phyloP scores from a whole-genome alignment of 2,329 filamentous ascomycete genomes.

The Talaromyces sp. region DNA sequence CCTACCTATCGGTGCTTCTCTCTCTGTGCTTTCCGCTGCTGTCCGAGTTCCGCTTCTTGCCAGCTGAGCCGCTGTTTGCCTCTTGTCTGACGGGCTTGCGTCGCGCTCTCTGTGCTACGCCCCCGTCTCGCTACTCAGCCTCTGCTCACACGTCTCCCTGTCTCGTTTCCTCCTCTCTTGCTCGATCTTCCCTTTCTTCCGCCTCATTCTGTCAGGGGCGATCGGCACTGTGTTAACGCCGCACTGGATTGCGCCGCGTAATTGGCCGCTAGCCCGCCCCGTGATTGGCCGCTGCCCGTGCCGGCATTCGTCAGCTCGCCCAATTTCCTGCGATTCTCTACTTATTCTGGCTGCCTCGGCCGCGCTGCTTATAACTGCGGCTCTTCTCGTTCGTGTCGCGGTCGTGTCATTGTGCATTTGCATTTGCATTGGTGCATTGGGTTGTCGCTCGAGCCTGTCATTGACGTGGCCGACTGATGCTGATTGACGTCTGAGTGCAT shows the following conservation, averaged over 20 bases:
- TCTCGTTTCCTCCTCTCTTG: background rate
- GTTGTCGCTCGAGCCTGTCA: background rate
- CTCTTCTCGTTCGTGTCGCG: background rate
- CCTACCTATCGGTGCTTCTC: too few relatives aligned
- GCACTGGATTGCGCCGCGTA: conserved; percentile 8
- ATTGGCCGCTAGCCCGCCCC: conserved; percentile 5
- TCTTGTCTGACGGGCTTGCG: background rate
- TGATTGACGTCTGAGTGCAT: background rate
- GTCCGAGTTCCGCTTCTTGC: background rate
- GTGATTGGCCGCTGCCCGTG: conserved; percentile 1
- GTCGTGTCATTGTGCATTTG: background rate
- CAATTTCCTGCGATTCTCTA: background rate
- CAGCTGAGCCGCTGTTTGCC: background rate
- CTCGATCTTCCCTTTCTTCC: background rate
- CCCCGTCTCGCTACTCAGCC: background rate
- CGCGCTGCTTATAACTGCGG: background rate
- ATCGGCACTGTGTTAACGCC: background rate
- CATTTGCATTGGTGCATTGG: too few relatives aligned
- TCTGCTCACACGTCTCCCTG: background rate
- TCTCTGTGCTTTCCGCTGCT: background rate
- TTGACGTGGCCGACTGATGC: background rate
- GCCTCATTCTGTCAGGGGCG: background rate
- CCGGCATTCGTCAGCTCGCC: conserved; percentile 6
- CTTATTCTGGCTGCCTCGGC: background rate
- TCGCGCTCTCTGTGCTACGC: too few relatives aligned